Percentiles rank a stretch among this genome's conserved stretches.
These are phyloP conservation scores for Mycena latifolia DNA, from an alignment of 768 basidiomycete species.

Conservation along the genomic window DNA sequence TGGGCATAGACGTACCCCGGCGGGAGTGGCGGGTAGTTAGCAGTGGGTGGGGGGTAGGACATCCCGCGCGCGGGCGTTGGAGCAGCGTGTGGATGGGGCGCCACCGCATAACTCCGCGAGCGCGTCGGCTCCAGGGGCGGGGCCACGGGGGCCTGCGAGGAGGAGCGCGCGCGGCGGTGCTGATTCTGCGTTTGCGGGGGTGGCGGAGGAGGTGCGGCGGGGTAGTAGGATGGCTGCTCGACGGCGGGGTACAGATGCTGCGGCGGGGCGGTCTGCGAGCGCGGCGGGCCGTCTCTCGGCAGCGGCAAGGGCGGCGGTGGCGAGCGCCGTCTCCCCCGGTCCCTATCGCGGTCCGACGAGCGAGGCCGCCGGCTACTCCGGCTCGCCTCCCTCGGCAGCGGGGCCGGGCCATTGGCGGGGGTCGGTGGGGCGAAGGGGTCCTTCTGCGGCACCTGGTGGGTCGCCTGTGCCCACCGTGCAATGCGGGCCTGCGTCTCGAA, in stretches of 20 bases:
- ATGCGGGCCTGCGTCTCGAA: slow-evolving; percentile 50
- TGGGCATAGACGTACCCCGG: too few relatives aligned
- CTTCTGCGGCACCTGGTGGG: slow-evolving; percentile 14
- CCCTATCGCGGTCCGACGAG: neutral
- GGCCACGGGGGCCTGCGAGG: neutral
- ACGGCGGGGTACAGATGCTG: neutral
- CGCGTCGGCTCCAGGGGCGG: neutral
- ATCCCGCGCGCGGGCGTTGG: too few relatives aligned
- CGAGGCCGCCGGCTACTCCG: neutral
- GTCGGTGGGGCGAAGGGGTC: slow-evolving; percentile 22
- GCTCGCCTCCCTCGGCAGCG: neutral
- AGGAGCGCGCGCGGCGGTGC: slow-evolving; percentile 16
- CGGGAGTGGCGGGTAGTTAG: too few relatives aligned
- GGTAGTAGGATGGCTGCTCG: neutral
- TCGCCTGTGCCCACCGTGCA: slow-evolving; percentile 49
- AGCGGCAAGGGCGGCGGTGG: slow-evolving; percentile 9
- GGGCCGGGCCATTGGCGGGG: neutral
- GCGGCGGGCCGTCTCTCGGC: neutral
- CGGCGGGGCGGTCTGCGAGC: slow-evolving; percentile 5
- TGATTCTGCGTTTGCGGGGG: neutral
- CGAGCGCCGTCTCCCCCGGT: neutral
- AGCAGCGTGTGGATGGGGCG: too few relatives aligned
- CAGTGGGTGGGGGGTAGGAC: too few relatives aligned
- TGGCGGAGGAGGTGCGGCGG: neutral
- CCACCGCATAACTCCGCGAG: neutral